Percentiles rank a stretch among this genome's conserved stretches.
These are phyloP conservation scores for Fonsecaea pedrosoi DNA, from an alignment of 2,329 filamentous ascomycete genomes.

Conservation along the genomic window DNA sequence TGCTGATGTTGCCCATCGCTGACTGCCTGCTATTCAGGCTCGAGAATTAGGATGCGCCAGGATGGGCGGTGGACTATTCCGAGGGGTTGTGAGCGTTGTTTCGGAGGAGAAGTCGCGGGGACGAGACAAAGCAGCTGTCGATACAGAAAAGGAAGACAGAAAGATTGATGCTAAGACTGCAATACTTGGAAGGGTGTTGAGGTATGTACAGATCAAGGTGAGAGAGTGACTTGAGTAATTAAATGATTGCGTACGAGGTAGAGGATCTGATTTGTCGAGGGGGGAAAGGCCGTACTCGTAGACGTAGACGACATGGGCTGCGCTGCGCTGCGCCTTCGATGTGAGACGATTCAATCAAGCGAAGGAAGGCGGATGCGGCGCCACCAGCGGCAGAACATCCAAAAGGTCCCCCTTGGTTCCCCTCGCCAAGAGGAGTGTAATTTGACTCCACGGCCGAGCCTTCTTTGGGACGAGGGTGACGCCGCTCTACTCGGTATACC, in stretches of 20 bases:
- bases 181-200: constrained; percentile 4
- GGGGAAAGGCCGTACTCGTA: constrained; percentile 10
- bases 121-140: constrained; percentile 21
- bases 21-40: constrained; percentile 27
- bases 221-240: constrained; percentile 13
- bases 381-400: neutral
- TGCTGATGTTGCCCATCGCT: constrained; percentile 87
- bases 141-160: constrained; percentile 18
- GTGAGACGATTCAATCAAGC: constrained; percentile 20
- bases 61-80: constrained; percentile 9
- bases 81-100: neutral
- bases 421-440: constrained; percentile 1
- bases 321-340: constrained; percentile 17
- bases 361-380: constrained; percentile 19
- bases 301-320: constrained; percentile 18
- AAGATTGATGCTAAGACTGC: constrained; percentile 15
- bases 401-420: neutral
- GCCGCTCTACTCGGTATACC: too few species aligned
- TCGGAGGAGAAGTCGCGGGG: neutral
- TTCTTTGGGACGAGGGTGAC: too few species aligned
- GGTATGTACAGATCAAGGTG: constrained; percentile 18
- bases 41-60: constrained; percentile 28
- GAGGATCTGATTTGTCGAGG: constrained; percentile 52
- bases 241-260: neutral
- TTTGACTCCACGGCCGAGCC: too few species aligned